Evolutionary conservation across 768 basidiomycete genomes (phyloP), one percentile per base, ranked within the genome.

Genomic region (Mrakia blollopis): DNA sequence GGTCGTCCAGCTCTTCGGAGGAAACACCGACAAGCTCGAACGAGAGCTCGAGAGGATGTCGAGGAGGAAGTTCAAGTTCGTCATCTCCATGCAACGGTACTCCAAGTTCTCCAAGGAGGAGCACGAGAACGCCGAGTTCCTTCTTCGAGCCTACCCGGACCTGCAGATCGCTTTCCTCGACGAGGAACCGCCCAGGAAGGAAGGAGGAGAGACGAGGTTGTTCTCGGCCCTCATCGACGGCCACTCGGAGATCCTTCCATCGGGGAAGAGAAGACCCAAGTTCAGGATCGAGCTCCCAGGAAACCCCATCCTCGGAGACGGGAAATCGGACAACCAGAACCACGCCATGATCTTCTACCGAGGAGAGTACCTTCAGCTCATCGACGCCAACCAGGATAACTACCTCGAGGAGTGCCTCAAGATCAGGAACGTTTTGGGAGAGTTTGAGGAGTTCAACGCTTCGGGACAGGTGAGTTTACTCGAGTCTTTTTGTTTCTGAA

Each of bases 41-140:
- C 89, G 92, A 44, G 97, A 98, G 84, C 88, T 98, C 69, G 97
- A 98, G 84, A 90, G 94, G 69, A 98, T 98, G 96, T 91, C 94
- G 14, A 89, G 96, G 60, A 88, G 97, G 82, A 98, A 98, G 86
- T 99, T 98, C 90, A 97, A 98, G 84, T 98, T 98, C 81, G 89
- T 98, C 80, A 94, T 98, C 37, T 98, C 96, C 70, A 98, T 98
- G 97, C 97, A 98, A 84, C 90, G 97, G 50, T 98, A 97, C 85
- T 92, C 93, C 81, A 98, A 98, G 85, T 99, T 99, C 88, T 97
- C 94, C 88, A 94, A 95, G 86, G 97, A 98, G 84, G 97, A 99
- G 83, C 91, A 94, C 77, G 97, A 98, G 86, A 99, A 99, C 83
- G 94, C 95, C 52, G 97, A 99, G 85, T 99, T 99, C 85, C 85